Conservation (phyloP, 768 basidiomycete genomes). For the Lactifluus pinguis region DNA sequence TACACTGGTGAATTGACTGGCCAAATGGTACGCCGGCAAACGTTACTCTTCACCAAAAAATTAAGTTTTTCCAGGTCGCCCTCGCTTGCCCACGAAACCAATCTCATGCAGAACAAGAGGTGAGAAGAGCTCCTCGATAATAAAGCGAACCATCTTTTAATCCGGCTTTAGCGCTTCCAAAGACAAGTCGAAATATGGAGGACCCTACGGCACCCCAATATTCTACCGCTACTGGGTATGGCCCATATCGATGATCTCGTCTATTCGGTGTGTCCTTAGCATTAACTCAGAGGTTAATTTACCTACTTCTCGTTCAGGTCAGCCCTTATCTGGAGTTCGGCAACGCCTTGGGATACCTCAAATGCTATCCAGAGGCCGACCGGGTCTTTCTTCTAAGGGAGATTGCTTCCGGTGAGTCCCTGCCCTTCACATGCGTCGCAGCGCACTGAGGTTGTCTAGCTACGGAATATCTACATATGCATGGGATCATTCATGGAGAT, state of each 20-base stretch:
- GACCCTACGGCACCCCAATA: slow-evolving; percentile 13
- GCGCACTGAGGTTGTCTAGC: neutral
- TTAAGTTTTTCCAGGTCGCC: neutral
- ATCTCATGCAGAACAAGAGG: slow-evolving; percentile 6
- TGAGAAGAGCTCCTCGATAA: neutral
- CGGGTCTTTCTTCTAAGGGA: slow-evolving; percentile 5
- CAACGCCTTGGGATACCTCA: slow-evolving; percentile 7
- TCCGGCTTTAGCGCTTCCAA: slow-evolving; percentile 5
- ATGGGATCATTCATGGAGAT: slow-evolving; percentile 12
- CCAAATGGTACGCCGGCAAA: neutral
- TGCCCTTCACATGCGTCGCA: neutral
- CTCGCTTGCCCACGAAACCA: slow-evolving; percentile 12
- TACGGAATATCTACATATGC: slow-evolving; percentile 9
- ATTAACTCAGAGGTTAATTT: neutral
- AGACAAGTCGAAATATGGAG: slow-evolving; percentile 19
- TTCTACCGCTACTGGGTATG: slow-evolving; percentile 13
- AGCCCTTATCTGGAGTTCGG: slow-evolving; percentile 12
- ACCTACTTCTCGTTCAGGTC: neutral
- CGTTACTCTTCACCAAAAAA: neutral
- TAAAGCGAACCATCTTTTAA: neutral
- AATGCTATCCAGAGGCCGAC: neutral
- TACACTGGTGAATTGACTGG: slow-evolving; percentile 16
- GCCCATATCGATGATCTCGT: slow-evolving; percentile 3
- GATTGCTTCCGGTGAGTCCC: slow-evolving; percentile 8
- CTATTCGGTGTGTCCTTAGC: slow-evolving; percentile 3